These are phyloP conservation scores for rapeseed (Brassica napus) DNA, from an alignment of 345 rosid genomes.

Conservation along the genomic window DNA sequence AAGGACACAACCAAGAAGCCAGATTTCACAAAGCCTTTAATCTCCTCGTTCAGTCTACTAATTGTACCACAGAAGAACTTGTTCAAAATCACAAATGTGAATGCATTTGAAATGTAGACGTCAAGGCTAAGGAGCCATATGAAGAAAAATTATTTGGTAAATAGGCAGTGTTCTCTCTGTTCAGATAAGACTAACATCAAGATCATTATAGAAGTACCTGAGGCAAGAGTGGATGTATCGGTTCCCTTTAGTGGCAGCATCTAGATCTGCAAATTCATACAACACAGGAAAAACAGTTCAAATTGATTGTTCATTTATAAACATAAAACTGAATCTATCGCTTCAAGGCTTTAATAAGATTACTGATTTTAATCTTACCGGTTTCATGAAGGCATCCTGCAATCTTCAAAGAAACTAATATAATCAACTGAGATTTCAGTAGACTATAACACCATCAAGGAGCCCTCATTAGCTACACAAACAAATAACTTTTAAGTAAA, in stretches of 20 bases:
- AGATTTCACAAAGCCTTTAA: neutral
- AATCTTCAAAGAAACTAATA: conserved; percentile 78
- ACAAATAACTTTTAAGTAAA: neutral
- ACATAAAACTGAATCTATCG: neutral
- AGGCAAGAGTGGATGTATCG: neutral
- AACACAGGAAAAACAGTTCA: neutral
- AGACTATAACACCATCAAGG: conserved; percentile 46
- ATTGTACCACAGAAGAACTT: neutral
- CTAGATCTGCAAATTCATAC: neutral
- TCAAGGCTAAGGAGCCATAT: neutral
- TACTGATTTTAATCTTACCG: conserved; percentile 35
- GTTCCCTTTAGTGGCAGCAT: neutral
- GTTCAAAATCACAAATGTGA: too few species aligned
- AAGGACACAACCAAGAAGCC: neutral
- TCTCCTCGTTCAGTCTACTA: neutral
- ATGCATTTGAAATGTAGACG: neutral
- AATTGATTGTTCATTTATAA: neutral
- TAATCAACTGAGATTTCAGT: conserved; percentile 71
- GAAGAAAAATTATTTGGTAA: too few species aligned
- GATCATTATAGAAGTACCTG: neutral
- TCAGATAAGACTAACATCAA: neutral
- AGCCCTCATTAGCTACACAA: conserved; percentile 3
- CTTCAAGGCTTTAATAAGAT: neutral
- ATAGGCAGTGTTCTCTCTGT: too few species aligned
- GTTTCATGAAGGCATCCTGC: conserved; percentile 78